Evolutionary conservation across 306 rosid genomes (phyloP), one percentile per base, ranked within the genome.

Genomic region (Lathyrus oleraceus): DNA sequence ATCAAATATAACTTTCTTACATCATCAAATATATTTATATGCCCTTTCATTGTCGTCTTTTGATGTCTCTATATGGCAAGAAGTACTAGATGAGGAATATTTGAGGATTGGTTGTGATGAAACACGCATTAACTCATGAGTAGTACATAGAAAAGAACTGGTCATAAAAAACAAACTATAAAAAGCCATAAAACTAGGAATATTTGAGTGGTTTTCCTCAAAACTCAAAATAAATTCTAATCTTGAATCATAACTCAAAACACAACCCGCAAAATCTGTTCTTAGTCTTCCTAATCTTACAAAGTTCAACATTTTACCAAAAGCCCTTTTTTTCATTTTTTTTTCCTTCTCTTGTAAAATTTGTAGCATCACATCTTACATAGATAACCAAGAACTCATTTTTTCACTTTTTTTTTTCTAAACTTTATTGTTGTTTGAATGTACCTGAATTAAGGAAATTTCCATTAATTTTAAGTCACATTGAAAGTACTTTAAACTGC

Each of bases 121-220:
- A 43, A 28, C 57, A 36, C 27, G 45, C 10, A 61, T 38, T 32
- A 9, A 6, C 6, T 30, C 4, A 16, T 14, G 61, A 57, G 30
- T 52, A 59, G 28, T 70, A 10, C n/a, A 35, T 69, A 27, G 15
- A 71, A 71, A 71, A 66, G 63, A 77, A 58, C 48, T 66, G 78
- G 74, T 72, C 82, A 72, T 72, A 28, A 66, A 4, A 25, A 78
- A 65, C 60, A 65, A 66, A 76, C 20, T 40, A 76, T 42, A 59
- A 72, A 72, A 65, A 59, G 43, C 28, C 49, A 76, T 60, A 49
- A 78, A 59, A 72, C 70, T 72, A 70, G 82, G 69, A 25, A 25
- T 25, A 2, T 76, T 69, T 61, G 53, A 8, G 20, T 67, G 79
- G 54, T 67, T 11, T 54, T 54, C 28, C 72, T 40, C 25, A 64